Percentiles rank a stretch among this genome's conserved stretches.
Conservation (phyloP, 176 grass and related monocot genomes). For the Triticum dicoccoides region DNA sequence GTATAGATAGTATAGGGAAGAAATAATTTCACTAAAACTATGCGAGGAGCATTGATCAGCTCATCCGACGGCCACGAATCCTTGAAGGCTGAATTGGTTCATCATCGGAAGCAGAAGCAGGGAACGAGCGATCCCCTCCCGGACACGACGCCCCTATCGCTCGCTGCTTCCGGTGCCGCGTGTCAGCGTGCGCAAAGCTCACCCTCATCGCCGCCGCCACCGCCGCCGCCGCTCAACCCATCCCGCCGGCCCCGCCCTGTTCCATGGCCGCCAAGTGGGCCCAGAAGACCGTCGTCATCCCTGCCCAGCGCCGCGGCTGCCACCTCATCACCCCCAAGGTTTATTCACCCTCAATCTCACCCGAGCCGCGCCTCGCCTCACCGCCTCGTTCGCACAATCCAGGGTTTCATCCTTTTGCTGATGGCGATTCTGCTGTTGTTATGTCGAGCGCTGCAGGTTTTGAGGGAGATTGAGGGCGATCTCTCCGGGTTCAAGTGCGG, state of each 20-base stretch:
- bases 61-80: background rate
- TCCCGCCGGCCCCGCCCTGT: background rate
- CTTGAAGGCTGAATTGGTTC: background rate
- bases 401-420: background rate
- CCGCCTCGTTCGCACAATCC: background rate
- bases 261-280: slow-evolving; percentile 94
- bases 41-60: background rate
- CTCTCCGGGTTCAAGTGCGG: slow-evolving; percentile 87
- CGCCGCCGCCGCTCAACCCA: background rate
- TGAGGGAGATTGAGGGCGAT: slow-evolving; percentile 78
- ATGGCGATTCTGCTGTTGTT: background rate
- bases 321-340: slow-evolving; percentile 91
- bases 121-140: background rate
- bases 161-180: slow-evolving; percentile 6
- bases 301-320: slow-evolving; percentile 77
- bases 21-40: background rate
- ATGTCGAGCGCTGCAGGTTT: slow-evolving; percentile 44
- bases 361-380: background rate
- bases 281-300: slow-evolving; percentile 90
- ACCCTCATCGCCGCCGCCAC: background rate
- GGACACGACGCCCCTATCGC: background rate
- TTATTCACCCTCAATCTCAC: background rate
- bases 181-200: background rate
- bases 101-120: background rate
- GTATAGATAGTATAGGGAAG: background rate